Conservation (phyloP, 2,329 filamentous ascomycete genomes). For the Scorias spongiosa region DNA sequence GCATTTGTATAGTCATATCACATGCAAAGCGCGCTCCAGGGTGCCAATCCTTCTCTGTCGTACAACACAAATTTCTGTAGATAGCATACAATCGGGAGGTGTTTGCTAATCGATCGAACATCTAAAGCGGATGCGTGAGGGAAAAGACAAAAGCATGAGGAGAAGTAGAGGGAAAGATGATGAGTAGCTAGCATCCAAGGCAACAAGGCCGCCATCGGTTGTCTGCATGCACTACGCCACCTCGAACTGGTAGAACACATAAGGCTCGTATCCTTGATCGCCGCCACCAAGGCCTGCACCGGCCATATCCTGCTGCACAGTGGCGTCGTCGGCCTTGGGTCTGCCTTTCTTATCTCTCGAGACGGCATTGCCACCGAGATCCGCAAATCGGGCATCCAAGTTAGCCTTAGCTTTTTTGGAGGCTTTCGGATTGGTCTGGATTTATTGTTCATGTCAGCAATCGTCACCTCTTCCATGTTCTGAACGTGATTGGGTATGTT, state of each 20-base stretch:
- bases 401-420: slow-evolving; percentile 52
- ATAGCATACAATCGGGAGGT: too few relatives aligned
- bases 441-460: slow-evolving; percentile 3
- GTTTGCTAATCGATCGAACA: too few relatives aligned
- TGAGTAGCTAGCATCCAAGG: too few relatives aligned
- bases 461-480: neutral
- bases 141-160: too few relatives aligned
- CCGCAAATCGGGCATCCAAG: slow-evolving; percentile 74
- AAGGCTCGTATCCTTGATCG: slow-evolving; percentile 77
- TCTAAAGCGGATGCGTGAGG: too few relatives aligned
- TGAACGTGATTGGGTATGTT: too few relatives aligned
- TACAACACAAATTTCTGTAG: too few relatives aligned
- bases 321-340: slow-evolving; percentile 76
- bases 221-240: slow-evolving; percentile 34
- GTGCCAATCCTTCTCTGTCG: too few relatives aligned
- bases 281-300: slow-evolving; percentile 57
- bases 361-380: slow-evolving; percentile 88
- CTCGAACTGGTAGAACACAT: slow-evolving; percentile 93
- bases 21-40: too few relatives aligned
- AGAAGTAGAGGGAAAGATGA: too few relatives aligned
- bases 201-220: too few relatives aligned
- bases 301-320: slow-evolving; percentile 68
- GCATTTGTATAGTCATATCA: too few relatives aligned
- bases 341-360: slow-evolving; percentile 86
- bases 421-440: slow-evolving; percentile 66